phyloP scores from a whole-genome alignment of 176 grass and related monocot species.

The Calamus simplicifolius region DNA sequence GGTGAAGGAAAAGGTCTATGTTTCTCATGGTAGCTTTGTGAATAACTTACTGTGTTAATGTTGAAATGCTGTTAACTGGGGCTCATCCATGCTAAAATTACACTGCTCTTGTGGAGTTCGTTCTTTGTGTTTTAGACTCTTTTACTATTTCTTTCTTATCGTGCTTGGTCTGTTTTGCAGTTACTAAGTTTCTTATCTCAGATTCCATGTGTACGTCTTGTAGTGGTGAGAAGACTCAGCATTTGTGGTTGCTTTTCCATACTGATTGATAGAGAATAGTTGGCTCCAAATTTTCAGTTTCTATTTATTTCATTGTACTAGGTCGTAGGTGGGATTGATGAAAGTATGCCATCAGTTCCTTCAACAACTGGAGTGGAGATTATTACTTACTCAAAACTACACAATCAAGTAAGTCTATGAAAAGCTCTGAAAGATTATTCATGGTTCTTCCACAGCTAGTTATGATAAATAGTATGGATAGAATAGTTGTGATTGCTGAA shows the following conservation, averaged over 20 bases:
- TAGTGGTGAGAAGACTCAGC: slow-evolving; percentile 55
- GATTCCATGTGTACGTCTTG: slow-evolving; percentile 64
- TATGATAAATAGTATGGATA: no score
- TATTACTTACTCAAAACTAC: slow-evolving; percentile 54
- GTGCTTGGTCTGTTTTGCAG: slow-evolving; percentile 42
- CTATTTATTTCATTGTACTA: slow-evolving; percentile 24
- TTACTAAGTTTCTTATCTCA: slow-evolving; percentile 72
- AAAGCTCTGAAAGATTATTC: no score
- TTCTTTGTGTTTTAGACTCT: not conserved
- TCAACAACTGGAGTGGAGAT: slow-evolving; percentile 45
- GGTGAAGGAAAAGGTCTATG: no score
- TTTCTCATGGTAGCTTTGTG: no score
- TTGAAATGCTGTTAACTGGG: no score
- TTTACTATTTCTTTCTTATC: slow-evolving; percentile 9
- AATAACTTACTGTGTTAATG: no score
- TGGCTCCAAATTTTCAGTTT: slow-evolving; percentile 14
- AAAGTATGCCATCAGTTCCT: slow-evolving; percentile 43
- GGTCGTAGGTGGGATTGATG: slow-evolving; percentile 62
- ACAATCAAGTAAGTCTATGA: slow-evolving; percentile 30
- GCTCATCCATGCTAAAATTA: no score
- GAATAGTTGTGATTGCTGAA: no score
- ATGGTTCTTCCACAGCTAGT: no score
- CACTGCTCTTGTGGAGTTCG: no score
- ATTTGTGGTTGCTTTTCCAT: not conserved
- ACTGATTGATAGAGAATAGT: not conserved